Percentiles rank a stretch among this genome's conserved stretches.
Evolutionary conservation across 2,329 filamentous ascomycete genomes (phyloP).

Genomic region (Xylaria sp.): DNA sequence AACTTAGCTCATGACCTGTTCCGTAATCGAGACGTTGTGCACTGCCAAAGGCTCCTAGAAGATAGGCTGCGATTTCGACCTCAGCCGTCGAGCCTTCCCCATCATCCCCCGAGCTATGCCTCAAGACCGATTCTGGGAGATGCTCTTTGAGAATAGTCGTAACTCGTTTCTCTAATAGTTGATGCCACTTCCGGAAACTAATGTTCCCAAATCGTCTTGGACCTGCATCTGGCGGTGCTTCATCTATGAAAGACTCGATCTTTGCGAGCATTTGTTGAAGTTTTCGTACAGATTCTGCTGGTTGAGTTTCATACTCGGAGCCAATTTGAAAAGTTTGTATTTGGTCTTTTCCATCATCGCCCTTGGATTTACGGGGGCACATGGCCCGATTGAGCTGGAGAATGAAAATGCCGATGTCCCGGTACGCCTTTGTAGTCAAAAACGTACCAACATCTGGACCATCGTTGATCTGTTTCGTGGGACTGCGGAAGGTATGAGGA

Average conservation of each 20-base stretch:
- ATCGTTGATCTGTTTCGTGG: constrained; percentile 85
- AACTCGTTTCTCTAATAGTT: constrained; percentile 70
- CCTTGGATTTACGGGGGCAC: constrained; percentile 70
- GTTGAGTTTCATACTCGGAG: constrained; percentile 55
- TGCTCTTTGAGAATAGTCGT: constrained; percentile 66
- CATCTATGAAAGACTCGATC: constrained; percentile 74
- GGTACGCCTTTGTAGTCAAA: constrained; percentile 82
- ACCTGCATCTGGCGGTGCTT: constrained; percentile 84
- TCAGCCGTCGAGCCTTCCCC: constrained; percentile 58
- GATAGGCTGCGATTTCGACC: constrained; percentile 79
- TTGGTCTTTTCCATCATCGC: constrained; percentile 52
- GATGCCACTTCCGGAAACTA: constrained; percentile 87
- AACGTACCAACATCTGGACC: constrained; percentile 84
- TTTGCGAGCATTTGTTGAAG: constrained; percentile 74
- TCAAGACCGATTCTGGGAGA: constrained; percentile 57
- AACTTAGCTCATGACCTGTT: constrained; percentile 95
- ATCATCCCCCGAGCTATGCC: constrained; percentile 36
- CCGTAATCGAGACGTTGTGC: constrained; percentile 92
- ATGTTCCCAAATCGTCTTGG: constrained; percentile 92
- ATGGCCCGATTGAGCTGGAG: constrained; percentile 90
- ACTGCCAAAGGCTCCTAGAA: constrained; percentile 88
- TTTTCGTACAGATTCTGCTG: constrained; percentile 65
- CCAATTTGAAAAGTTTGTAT: constrained; percentile 61
- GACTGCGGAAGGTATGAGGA: constrained; percentile 70
- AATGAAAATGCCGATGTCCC: constrained; percentile 86